phyloP scores from a whole-genome alignment of 352 stramenopile genomes.

The Globisporangium uncinulatum region DNA sequence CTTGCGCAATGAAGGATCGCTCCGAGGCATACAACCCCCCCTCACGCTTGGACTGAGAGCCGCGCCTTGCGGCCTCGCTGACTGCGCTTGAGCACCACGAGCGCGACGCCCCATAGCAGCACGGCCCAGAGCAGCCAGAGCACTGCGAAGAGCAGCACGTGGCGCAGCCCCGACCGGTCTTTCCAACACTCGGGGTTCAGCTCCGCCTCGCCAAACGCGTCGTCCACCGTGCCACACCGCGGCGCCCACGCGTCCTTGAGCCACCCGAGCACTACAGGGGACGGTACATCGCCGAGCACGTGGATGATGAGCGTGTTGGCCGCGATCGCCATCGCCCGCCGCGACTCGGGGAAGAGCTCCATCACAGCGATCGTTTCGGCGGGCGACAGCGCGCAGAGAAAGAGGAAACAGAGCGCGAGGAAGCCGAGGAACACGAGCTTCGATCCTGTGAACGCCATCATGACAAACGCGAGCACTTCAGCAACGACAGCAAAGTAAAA shows the following conservation, averaged over 20 bases:
- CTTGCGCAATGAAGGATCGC: not conserved
- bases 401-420: slow-evolving; percentile 64
- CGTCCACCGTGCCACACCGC: slow-evolving; percentile 61
- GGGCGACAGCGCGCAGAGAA: slow-evolving; percentile 68
- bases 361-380: slow-evolving; percentile 87
- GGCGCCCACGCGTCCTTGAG: slow-evolving; percentile 93
- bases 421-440: slow-evolving; percentile 61
- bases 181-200: slow-evolving; percentile 64
- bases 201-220: slow-evolving; percentile 45
- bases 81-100: slow-evolving; percentile 22
- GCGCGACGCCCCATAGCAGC: slow-evolving; percentile 50
- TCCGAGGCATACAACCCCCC: not conserved
- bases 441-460: slow-evolving; percentile 49
- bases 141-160: slow-evolving; percentile 70
- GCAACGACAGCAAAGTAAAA: slow-evolving; percentile 60
- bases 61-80: not conserved
- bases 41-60: not conserved
- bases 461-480: slow-evolving; percentile 47
- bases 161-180: slow-evolving; percentile 50
- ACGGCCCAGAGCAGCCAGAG: slow-evolving; percentile 74
- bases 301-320: slow-evolving; percentile 92
- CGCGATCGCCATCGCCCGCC: slow-evolving; percentile 87
- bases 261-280: slow-evolving; percentile 88
- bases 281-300: slow-evolving; percentile 92
- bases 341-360: slow-evolving; percentile 81